Evolutionary conservation across 352 stramenopile species (phyloP).

Genomic region (Phytophthora sp.): DNA sequence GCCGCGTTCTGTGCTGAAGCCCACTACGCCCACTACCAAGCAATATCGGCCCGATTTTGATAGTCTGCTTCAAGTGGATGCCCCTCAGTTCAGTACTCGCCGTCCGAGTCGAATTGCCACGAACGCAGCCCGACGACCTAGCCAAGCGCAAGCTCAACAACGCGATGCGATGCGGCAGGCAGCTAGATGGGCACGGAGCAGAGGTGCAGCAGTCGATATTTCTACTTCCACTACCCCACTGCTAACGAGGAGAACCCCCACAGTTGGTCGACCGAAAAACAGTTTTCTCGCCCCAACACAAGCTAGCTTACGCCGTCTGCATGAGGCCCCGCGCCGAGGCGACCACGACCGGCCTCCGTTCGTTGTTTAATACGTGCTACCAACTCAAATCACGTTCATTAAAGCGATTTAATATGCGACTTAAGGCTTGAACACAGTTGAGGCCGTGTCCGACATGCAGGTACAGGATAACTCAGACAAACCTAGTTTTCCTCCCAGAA

Average conservation of each 20-base stretch:
- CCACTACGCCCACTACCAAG: slow-evolving; percentile 10
- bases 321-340: slow-evolving; percentile 32
- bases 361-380: slow-evolving; percentile 31
- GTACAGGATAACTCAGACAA: slow-evolving; percentile 11
- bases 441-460: slow-evolving; percentile 5
- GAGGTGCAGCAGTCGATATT: slow-evolving; percentile 34
- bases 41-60: slow-evolving; percentile 50
- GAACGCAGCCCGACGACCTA: slow-evolving; percentile 13
- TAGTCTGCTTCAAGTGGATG: slow-evolving; percentile 38
- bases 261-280: slow-evolving; percentile 41
- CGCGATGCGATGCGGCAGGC: slow-evolving; percentile 37
- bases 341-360: slow-evolving; percentile 53
- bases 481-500: slow-evolving; percentile 52
- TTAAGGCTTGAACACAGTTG: too few species aligned
- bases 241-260: slow-evolving; percentile 20
- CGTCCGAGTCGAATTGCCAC: slow-evolving; percentile 27
- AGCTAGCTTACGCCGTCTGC: slow-evolving; percentile 63
- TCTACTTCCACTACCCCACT: slow-evolving; percentile 31
- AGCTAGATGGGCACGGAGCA: slow-evolving; percentile 31
- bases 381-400: background rate
- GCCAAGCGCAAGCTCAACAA: slow-evolving; percentile 33
- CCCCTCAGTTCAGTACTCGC: slow-evolving; percentile 36
- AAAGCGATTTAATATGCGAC: too few species aligned
- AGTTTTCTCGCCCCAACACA: slow-evolving; percentile 73
- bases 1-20: slow-evolving; percentile 16